These are phyloP conservation scores for Verbena officinalis DNA, from an alignment of 257 asterid genomes.

Conservation along the genomic window DNA sequence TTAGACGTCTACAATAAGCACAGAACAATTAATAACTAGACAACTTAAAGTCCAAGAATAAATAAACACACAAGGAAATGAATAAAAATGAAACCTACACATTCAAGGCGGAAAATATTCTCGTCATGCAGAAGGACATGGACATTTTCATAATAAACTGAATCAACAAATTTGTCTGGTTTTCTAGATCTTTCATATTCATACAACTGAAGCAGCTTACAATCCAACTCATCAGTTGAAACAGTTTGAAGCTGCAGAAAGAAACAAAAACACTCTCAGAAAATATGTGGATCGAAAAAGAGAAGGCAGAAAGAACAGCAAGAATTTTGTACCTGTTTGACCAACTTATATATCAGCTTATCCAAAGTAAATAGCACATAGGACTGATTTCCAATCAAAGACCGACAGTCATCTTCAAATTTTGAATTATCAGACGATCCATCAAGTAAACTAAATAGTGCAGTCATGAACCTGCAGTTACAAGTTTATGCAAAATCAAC, in stretches of 20 bases:
- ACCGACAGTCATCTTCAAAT: constrained; percentile 96
- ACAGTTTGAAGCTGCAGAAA: constrained; percentile 57
- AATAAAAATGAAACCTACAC: constrained; percentile 58
- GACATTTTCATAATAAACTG: constrained; percentile 58
- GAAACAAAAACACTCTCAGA: constrained; percentile 27
- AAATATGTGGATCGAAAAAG: constrained; percentile 10
- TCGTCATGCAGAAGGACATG: constrained; percentile 59
- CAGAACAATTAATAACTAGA: constrained; percentile 26
- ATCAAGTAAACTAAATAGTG: constrained; percentile 85
- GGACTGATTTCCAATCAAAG: constrained; percentile 89
- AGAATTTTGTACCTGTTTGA: constrained; percentile 66
- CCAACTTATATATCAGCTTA: constrained; percentile 87
- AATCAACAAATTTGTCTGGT: constrained; percentile 52
- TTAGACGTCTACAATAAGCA: constrained; percentile 61
- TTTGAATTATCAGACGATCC: constrained; percentile 90
- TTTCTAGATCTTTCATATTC: constrained; percentile 52
- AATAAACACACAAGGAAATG: not conserved
- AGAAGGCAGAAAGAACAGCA: not conserved
- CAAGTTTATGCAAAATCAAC: constrained; percentile 26
- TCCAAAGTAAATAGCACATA: constrained; percentile 92
- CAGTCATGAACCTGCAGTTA: constrained; percentile 77
- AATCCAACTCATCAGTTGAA: constrained; percentile 53
- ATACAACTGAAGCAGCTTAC: constrained; percentile 52
- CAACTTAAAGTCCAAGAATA: not conserved
- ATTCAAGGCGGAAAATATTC: constrained; percentile 64